These are phyloP conservation scores for Lasiodiplodia gonubiensis DNA, from an alignment of 2,329 filamentous ascomycete species.

Conservation along the genomic window DNA sequence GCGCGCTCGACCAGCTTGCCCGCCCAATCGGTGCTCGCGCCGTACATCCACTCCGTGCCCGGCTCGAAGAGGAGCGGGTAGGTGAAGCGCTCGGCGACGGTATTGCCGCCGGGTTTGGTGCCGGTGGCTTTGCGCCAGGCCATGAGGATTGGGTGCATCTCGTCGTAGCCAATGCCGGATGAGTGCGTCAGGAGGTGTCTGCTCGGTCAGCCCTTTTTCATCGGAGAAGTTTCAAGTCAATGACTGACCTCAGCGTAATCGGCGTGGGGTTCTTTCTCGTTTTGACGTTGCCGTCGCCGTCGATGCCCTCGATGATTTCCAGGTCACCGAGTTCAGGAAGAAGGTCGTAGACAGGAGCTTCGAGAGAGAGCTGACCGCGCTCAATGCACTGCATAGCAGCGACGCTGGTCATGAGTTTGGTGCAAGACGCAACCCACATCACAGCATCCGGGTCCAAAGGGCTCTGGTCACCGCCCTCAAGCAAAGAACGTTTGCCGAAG, in stretches of 20 bases:
- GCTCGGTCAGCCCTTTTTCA: slow-evolving; percentile 33
- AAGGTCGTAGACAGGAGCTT: slow-evolving; percentile 41
- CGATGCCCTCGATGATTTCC: slow-evolving; percentile 36
- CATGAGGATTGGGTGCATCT: slow-evolving; percentile 32
- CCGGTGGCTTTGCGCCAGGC: slow-evolving; percentile 30
- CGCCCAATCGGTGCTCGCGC: slow-evolving; percentile 35
- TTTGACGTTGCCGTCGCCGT: slow-evolving; percentile 33
- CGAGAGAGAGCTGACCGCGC: slow-evolving; percentile 39
- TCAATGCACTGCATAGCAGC: slow-evolving; percentile 45
- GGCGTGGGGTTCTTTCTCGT: slow-evolving; percentile 20
- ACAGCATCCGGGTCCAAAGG: slow-evolving; percentile 34
- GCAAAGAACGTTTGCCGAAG: slow-evolving; percentile 43
- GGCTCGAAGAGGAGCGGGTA: slow-evolving; percentile 39
- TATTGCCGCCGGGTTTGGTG: slow-evolving; percentile 25
- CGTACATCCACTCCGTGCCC: slow-evolving; percentile 35
- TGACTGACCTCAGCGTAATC: slow-evolving; percentile 24
- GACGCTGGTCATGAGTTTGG: slow-evolving; percentile 47
- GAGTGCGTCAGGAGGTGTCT: slow-evolving; percentile 38
- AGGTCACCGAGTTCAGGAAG: slow-evolving; percentile 41
- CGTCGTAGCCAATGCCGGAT: slow-evolving; percentile 36
- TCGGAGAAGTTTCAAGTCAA: neutral
- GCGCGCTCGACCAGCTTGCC: slow-evolving; percentile 38
- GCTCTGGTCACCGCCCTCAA: slow-evolving; percentile 32
- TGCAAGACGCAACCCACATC: slow-evolving; percentile 49
- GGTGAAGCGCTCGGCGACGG: slow-evolving; percentile 31